phyloP scores from a whole-genome alignment of 768 basidiomycete species.

The Lactarius indigo region DNA sequence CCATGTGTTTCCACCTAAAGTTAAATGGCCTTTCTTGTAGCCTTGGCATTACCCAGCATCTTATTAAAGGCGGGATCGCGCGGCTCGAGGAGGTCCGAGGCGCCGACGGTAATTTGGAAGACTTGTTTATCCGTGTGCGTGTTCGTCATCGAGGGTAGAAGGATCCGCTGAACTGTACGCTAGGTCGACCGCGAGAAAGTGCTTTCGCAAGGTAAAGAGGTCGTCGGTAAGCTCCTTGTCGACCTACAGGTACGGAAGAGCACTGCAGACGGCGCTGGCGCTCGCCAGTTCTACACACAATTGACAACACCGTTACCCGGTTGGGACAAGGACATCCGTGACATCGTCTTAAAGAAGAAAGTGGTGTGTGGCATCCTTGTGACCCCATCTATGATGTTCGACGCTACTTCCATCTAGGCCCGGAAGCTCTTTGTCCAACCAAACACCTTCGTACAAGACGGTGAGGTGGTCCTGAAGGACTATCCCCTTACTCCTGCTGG shows the following conservation, averaged over 20 bases:
- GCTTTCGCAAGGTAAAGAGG: constrained; percentile 58
- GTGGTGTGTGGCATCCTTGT: constrained; percentile 43
- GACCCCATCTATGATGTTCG: not conserved
- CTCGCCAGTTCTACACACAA: constrained; percentile 74
- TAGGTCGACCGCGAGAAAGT: constrained; percentile 73
- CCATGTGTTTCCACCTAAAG: not conserved
- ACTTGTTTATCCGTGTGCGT: constrained; percentile 62
- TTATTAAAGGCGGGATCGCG: constrained; percentile 69
- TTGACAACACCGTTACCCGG: constrained; percentile 68
- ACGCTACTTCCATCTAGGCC: constrained; percentile 43
- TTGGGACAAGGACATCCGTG: constrained; percentile 73
- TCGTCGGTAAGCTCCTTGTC: constrained; percentile 69
- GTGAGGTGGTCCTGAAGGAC: constrained; percentile 71
- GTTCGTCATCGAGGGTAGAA: not conserved
- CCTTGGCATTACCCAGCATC: constrained; percentile 77
- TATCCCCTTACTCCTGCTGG: constrained; percentile 73
- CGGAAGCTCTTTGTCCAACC: constrained; percentile 85
- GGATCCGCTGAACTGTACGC: not conserved
- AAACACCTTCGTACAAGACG: constrained; percentile 65
- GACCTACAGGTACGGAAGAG: constrained; percentile 84
- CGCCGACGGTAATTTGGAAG: constrained; percentile 53
- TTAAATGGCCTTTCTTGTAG: constrained; percentile 35
- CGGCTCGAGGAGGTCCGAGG: constrained; percentile 64
- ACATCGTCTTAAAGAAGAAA: constrained; percentile 78
- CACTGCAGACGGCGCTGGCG: constrained; percentile 77